Base-by-base conservation (phyloP, 306 rosid species). In the Adenanthera pavonina region DNA sequence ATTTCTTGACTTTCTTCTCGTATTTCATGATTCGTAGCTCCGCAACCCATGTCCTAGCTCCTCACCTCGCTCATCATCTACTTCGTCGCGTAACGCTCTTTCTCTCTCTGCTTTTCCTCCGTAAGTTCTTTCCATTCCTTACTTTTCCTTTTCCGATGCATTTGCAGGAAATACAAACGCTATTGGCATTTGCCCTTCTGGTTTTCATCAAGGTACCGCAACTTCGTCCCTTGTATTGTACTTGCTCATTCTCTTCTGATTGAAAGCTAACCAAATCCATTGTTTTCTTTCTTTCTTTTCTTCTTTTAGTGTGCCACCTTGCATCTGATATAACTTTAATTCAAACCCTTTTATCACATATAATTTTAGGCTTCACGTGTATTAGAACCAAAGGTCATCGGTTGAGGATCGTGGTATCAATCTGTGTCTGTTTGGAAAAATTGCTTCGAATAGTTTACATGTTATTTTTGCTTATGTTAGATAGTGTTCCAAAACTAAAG, bases 1-100 rank as follows among this genome's bases (percentile, higher is more conserved):
- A 93, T 78, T 93, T 95, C 84, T 78, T 93, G 40, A 80, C 93
- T 3, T 90, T 92, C 87, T 95, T 92, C 88, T 95, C 99, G 49
- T 95, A 93, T 85, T 74, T 92, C 6, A 84, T 89, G 54, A 3
- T 95, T 79, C 99, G 98, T 54, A 81, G 84, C 65, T 92, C 94
- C 10, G 87, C 90, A 8, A 30, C 80, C 25, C 86, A 65, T 16
- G 33, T 88, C 67, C 86, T 93, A 69, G 72, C 84, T 14, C 91
- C 92, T 35, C 56, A 80, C 17, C 82, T 87, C 76, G 69, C 78
- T 19, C 80, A 81, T 30, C 87, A 65, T 80, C 93, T 90, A 36
- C 84, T 92, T 61, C 86, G 82, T 83, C 94, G 97, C 62, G 98
- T 94, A 87, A 83, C 44, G 16, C 75, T 53, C 84, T 64, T 33